Evolutionary conservation across 306 rosid genomes (phyloP), one percentile per base, ranked within the genome.

Genomic region (Glycyrrhiza uralensis): DNA sequence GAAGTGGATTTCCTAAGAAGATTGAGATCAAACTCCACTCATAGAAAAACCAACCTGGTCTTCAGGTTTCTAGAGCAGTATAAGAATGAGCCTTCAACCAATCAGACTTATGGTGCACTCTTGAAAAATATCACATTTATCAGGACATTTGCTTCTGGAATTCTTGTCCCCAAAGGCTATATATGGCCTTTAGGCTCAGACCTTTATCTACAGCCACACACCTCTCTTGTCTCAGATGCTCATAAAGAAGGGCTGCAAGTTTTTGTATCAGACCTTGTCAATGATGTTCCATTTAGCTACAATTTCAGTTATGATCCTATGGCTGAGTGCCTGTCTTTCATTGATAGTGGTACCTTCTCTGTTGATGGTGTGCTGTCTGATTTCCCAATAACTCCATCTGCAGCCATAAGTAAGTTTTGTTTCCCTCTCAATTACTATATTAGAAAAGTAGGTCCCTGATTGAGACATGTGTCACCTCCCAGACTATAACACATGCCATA

Each of bases 351-450:
- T 2, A 23, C 51, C 33, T 91, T 89, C 73, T 82, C 95, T 35
- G 92, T 89, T 67, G 97, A 91, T 26, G 97, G 98, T 46, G 70
- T 89, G 55, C 85, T 94, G 38, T 78, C 96, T 47, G 91, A 94
- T 67, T 94, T 94, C 67, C 98, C 96, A 15, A 58, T 84, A 36
- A 85, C 92, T 82, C 87, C 96, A 23, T 82, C 92, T 3, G 83
- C 58, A 38, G 91, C 94, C 76, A 91, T 83, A 76, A 86, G 98
- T 94, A 83, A 77, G 84, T 71, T 76, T 38, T 78, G 44, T 42
- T 74, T 76, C 77, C 49, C 7, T 11, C 30, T 81, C n/a, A n/a
- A n/a, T n/a, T n/a, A n/a, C n/a, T n/a, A n/a, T n/a, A n/a, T n/a
- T n/a, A n/a, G n/a, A n/a, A n/a, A n/a, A n/a, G n/a, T n/a, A n/a